These are phyloP conservation scores for Xylaria intraflava DNA, from an alignment of 495 filamentous ascomycete species.

Conservation along the genomic window DNA sequence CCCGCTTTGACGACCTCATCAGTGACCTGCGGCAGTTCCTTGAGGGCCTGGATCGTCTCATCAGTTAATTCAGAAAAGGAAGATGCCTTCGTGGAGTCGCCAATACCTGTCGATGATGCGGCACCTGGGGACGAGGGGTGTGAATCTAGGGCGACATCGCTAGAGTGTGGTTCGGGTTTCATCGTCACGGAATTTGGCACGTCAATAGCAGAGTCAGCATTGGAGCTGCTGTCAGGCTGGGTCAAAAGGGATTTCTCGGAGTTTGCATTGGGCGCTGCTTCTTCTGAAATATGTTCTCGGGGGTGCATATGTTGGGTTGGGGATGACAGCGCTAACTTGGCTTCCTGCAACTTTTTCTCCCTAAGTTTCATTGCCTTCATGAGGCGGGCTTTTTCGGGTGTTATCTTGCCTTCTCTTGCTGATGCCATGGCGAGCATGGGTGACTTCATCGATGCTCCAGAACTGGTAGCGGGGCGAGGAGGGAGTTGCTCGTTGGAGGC, in stretches of 20 bases:
- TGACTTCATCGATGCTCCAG: slow-evolving; percentile 44
- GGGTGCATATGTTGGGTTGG: background rate
- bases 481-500: slow-evolving; percentile 32
- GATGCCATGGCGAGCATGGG: slow-evolving; percentile 31
- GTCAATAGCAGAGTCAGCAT: slow-evolving; percentile 35
- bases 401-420: slow-evolving; percentile 56
- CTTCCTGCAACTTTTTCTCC: slow-evolving; percentile 61
- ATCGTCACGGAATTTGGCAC: slow-evolving; percentile 22
- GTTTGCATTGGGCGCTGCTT: slow-evolving; percentile 19
- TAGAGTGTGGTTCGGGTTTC: slow-evolving; percentile 29
- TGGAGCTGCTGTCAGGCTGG: slow-evolving; percentile 19
- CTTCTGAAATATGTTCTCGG: slow-evolving; percentile 11
- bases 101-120: slow-evolving; percentile 39
- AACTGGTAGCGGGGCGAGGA: slow-evolving; percentile 43
- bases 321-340: slow-evolving; percentile 17
- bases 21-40: slow-evolving; percentile 9
- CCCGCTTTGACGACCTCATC: slow-evolving; percentile 12
- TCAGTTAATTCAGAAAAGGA: slow-evolving; percentile 50
- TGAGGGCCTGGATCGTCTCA: slow-evolving; percentile 37
- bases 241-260: slow-evolving; percentile 10
- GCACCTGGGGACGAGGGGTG: slow-evolving; percentile 44
- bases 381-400: slow-evolving; percentile 81
- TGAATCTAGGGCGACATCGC: slow-evolving; percentile 39
- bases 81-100: slow-evolving; percentile 48
- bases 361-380: slow-evolving; percentile 91